Evolutionary conservation across 768 basidiomycete species (phyloP), one percentile per base, ranked within the genome.

Genomic region (Zangia roseola): DNA sequence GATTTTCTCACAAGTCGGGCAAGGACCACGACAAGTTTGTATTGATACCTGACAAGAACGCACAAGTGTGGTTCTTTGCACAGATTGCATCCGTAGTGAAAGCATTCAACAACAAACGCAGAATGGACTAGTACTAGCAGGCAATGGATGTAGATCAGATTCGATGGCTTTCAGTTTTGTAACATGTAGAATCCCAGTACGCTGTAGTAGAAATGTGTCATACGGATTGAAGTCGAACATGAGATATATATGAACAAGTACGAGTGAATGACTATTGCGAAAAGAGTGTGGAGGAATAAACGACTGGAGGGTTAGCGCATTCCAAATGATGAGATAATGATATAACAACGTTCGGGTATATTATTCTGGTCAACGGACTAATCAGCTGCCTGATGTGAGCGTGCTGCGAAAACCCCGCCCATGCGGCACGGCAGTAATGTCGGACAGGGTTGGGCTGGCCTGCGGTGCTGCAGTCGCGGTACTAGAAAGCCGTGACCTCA

Each of bases 21-120:
- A 81, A 74, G 61, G 86, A 85, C 48, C 75, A 82, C 49, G 86
- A 91, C 69, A 85, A 79, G 59, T 91, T 89, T 65, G 79, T 88
- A 12, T 73, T 83, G 62, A 85, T 91, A 59, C 79, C 84, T 4
- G 88, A 91, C 69, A 86, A 86, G 67, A 68, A 72, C 23, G 79
- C 87, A 5, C 86, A 87, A 69, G 73, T 75, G 7, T 91, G 89
- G 89, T 90, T 91, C 71, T 91, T 90, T 67, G 76, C 75, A 20
- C 82, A 88, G 60, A 80, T 91, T 34, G 83, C 84, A 21, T 75
- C 78, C 9, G 85, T 91, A 37, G 89, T 91, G 19, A 88, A 87
- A 62, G 67, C 80, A 33, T 90, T 84, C 68, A 91, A 91, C 68
- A 76, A 82, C 35, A 79, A 76, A 49, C 77, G 82, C 62, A 77